Base-by-base conservation (phyloP, 2,329 filamentous ascomycete genomes). In the Cercospora sp. region DNA sequence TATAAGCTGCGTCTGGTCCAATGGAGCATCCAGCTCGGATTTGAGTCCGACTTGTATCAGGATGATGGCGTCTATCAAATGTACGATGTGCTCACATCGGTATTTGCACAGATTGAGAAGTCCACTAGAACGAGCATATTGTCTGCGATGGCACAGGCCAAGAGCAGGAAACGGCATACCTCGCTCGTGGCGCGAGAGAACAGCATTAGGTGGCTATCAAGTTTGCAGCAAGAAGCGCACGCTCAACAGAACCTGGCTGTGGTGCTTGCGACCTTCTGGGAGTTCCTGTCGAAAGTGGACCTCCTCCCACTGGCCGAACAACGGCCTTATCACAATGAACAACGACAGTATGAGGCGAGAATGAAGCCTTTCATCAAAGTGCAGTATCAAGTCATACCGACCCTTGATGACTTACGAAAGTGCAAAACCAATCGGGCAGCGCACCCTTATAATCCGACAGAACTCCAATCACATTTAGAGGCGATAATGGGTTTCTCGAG, bases 1-100 rank as follows among this genome's bases (percentile, higher is more conserved):
- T 92, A 96, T 80, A 98, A 97, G 79, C 85, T 97, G n/a, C 87
- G 87, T 31, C 88, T 94, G 75, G 92, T 97, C 85, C 90, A 94
- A 77, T 91, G 89, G 83, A 90, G 96, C 57, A 85, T 97, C 16
- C 91, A 97, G 76, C 87, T 97, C 33, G 95, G 96, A 12, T 98
- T 99, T 78, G 95, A 99, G 79, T 89, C 97, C 12, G 90, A 94
- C 53, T 87, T 97, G 9, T 98, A 98, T 79, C 89, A 94, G 63
- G 85, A 89, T 0, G 91, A 96, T 77, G 95, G 99, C 78, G 84
- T 95, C 9, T 87, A 89, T 0, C 89, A 88, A 26, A 96, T 97
- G 91, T 98, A 98, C 79, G 95, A 91, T 42, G 30, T 68, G 23
- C 60, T 71, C 12, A 45, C 53, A 5, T 65, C 59, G 60, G 31